phyloP scores from a whole-genome alignment of 495 filamentous ascomycete species.

The Rusavskia elegans region DNA sequence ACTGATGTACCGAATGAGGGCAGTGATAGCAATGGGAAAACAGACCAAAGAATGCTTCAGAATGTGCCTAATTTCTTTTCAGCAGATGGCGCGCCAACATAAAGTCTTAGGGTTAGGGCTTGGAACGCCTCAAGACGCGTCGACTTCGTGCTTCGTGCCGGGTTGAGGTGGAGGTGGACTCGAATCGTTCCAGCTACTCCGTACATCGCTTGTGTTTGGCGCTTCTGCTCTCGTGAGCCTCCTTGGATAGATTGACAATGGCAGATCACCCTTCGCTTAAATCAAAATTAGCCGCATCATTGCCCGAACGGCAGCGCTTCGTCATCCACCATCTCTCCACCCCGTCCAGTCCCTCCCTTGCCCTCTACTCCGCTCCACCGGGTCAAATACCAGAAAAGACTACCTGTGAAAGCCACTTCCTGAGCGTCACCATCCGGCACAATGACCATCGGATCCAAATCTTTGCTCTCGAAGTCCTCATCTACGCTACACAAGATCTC shows the following conservation, averaged over 20 bases:
- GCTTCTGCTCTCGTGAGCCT: neutral
- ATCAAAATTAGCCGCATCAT: slow-evolving; percentile 42
- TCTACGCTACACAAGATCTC: slow-evolving; percentile 58
- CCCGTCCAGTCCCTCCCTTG: slow-evolving; percentile 50
- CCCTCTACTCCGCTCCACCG: slow-evolving; percentile 69
- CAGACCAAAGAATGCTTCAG: too few relatives aligned
- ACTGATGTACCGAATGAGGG: too few relatives aligned
- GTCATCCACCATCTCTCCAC: slow-evolving; percentile 79
- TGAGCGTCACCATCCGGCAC: slow-evolving; percentile 49
- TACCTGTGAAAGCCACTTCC: slow-evolving; percentile 77
- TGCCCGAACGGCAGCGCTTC: slow-evolving; percentile 55
- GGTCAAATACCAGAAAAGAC: slow-evolving; percentile 52
- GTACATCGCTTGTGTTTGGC: too few relatives aligned
- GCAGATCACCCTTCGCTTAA: neutral
- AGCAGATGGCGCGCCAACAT: too few relatives aligned
- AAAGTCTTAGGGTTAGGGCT: too few relatives aligned
- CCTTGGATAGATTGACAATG: neutral
- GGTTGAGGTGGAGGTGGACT: too few relatives aligned
- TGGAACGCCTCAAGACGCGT: too few relatives aligned
- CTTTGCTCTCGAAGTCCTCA: slow-evolving; percentile 49
- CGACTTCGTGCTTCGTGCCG: too few relatives aligned
- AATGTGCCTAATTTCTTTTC: too few relatives aligned
- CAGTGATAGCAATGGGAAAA: too few relatives aligned
- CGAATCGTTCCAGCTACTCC: too few relatives aligned
- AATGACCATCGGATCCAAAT: slow-evolving; percentile 30